Base-by-base conservation (phyloP, 805 yeast species). In the Cyberlindnera veronae region DNA sequence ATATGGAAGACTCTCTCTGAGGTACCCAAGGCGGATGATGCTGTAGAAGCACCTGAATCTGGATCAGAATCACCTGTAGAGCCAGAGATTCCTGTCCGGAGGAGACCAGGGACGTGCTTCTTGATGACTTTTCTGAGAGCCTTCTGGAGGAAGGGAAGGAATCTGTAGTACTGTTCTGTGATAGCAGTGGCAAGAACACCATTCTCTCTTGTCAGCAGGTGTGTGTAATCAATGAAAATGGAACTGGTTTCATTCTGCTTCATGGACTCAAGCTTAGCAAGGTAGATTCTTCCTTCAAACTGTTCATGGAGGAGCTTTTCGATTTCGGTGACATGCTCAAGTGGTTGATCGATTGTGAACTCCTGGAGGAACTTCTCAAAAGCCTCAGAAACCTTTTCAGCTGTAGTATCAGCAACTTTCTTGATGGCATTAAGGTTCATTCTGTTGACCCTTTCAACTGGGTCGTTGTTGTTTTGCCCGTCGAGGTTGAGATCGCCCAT, bases 141-240 rank as follows among this genome's bases (percentile, higher is more conserved):
- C 33, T 73, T 75, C 46, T 80, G 73, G 46, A 93, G 68, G 57
- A 81, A 91, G 6, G 99, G 98, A 48, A 84, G 66, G 66, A 93
- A 91, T 59, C 99, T 77, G 62, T 89, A 91, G 63, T 86, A 93
- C 61, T 91, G 97, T 45, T 88, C 95, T 34, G 81, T 71, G 45
- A 93, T 81, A 27, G 98, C 98, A 42, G 81, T 72, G 1, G 96
- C 95, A 49, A 93, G 69, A 16, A 87, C 89, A 32, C 95, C 95
- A 54, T 85, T 83, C 56, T 87, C 95, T 38, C 83, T 71, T 9
- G 77, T 73, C 20, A 79, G 61, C 44, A 93, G 62, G 61, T 93
- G 96, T 44, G 77, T 76, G 61, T 84, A 90, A 62, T 93, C 95
- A 29, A 93, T 80, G 54, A 85, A 90, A 16, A 93, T 67, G 0